Conservation (phyloP, 2,329 filamentous ascomycete genomes). For the Mollisiaceae sp. region DNA sequence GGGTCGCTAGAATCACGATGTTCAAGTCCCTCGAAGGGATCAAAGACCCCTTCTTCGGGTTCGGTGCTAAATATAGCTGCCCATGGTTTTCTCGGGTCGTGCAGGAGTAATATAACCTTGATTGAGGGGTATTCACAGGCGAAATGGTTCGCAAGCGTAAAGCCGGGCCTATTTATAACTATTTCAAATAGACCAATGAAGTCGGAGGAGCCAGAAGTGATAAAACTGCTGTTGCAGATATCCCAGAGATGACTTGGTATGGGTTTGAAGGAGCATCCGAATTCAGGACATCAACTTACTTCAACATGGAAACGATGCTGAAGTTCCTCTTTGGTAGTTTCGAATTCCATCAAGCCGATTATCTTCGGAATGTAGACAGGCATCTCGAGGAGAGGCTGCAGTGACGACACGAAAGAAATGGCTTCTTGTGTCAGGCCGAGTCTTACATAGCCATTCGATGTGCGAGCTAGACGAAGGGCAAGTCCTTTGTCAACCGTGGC, state of each 20-base stretch:
- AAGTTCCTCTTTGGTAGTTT: neutral
- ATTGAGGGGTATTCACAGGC: neutral
- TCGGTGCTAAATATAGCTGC: neutral
- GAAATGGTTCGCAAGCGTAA: neutral
- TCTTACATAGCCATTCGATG: neutral
- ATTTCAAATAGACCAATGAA: neutral
- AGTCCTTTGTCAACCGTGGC: neutral
- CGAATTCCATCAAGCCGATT: neutral
- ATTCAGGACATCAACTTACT: neutral
- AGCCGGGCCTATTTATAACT: neutral
- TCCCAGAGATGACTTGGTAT: neutral
- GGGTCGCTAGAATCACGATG: neutral
- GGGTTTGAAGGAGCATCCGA: neutral
- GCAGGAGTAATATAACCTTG: neutral
- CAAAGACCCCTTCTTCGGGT: neutral
- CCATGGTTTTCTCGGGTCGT: neutral
- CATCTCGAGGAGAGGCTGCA: neutral
- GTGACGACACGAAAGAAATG: neutral
- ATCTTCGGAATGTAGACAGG: neutral
- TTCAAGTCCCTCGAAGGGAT: neutral
- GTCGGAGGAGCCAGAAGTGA: neutral
- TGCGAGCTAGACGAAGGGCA: neutral
- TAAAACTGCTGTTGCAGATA: neutral
- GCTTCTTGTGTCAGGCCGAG: neutral
- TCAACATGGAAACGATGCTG: neutral